Base-by-base conservation (phyloP, 169 alveolate species). In the Eimeria necatrix region DNA sequence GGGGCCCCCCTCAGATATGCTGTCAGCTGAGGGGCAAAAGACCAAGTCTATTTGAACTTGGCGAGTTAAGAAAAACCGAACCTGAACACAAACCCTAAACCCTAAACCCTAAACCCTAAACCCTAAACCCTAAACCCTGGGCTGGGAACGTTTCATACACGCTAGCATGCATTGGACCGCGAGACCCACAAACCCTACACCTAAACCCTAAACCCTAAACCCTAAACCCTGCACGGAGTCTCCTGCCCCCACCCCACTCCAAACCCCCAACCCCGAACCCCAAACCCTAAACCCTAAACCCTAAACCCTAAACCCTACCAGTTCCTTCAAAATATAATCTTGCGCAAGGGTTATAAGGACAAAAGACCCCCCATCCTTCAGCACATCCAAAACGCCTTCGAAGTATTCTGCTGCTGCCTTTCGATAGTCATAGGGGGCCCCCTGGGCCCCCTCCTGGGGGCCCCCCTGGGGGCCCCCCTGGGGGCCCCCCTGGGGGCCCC, bases 401-500 rank as follows among this genome's bases (percentile, higher is more conserved):
- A 87, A 74, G 14, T 87, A 87, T 52, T 64, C 94, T 26, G 16
- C 70, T 22, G 94, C 94, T 20, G 78, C 84, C 59, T 68, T 53
- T 49, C 73, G 10, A 53, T 87, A 87, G 71, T 64, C 94, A 49
- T 78, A 78, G 4, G 26, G 59, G 22, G 26, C n/a, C 85, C 32
- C 51, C 52, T 32, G 59, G 26, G 59, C 26, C 46, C 49, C 24
- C 49, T 24, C 32, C 26, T 12, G 16, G 51, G 83, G 48, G 83
- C n/a, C 48, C 48, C 83, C 83, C 20, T 56, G 12, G 24, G 53
- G 24, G 20, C 48, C 53, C 83, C 18, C 10, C 24, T 5, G 46
- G 46, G 52, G 83, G 83, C 14, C 48, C 68, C 48, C 64, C 59
- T 26, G 41, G 14, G 24, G 64, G 68, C 10, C 68, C 10, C 22